Evolutionary conservation across 176 grass and related monocot genomes (phyloP), one percentile per base, ranked within the genome.

Genomic region (Aechmea fasciata): DNA sequence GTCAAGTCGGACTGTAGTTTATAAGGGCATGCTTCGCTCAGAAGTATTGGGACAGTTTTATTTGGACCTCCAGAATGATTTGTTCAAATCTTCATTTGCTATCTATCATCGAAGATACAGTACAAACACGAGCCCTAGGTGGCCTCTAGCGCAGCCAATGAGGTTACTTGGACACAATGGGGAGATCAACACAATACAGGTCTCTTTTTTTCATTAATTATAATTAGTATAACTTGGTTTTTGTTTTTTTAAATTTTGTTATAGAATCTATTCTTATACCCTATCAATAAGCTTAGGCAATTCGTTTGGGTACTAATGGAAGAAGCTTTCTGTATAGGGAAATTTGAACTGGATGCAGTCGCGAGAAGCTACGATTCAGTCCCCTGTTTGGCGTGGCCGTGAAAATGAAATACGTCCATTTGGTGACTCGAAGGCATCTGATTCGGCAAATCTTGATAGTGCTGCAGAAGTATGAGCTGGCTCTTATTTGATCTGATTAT

Each of bases 301-400:
- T 85, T 68, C 24, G 51, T 64, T 71, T 49, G 52, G 29, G 25
- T 71, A 72, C 12, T 57, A 52, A 61, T 19, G 1, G 13, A 61
- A 61, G 55, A 61, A 61, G 13, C 54, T 90, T 83, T 83, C 6
- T 71, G 78, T 83, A 64, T 23, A 99, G 95, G 95, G 95, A 29
- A 99, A 99, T 80, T 84, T 99, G 84, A 99, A 99, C 62, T 99
- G 95, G 95, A 99, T 99, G 95, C 82, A 85, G 79, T 99, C 95
- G 71, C 73, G 95, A 79, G 95, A 99, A 83, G 49, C 90, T 72
- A 99, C 95, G 51, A 13, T 99, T 64, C 75, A 84, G 18, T 99
- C 95, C 74, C 82, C 95, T 84, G 95, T 99, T 75, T 99, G 95
- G 95, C 84, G 79, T 75, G 90, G 90, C 15, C 89, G 95, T 80